A percentile compares a stretch with the other conserved stretches of the same genome.
These are phyloP conservation scores for Smittium culicis DNA, from an alignment of 371 early-diverging fungal species.

Conservation along the genomic window DNA sequence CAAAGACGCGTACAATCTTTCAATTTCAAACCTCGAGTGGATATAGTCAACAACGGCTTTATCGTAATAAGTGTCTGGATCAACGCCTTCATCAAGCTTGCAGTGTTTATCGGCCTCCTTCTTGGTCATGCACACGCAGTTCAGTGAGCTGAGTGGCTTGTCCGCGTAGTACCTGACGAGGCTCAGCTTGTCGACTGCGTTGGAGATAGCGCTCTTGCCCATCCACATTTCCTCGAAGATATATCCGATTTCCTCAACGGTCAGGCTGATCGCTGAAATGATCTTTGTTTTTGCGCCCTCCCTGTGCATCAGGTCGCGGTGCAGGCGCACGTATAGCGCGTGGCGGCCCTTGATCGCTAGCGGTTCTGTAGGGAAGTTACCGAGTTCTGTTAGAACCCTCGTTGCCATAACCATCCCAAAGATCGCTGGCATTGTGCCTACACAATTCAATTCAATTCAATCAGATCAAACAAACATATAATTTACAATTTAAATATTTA, in stretches of 20 bases:
- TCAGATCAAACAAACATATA: no score
- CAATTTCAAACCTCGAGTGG: slow-evolving; percentile 20
- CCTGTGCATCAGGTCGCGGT: slow-evolving; percentile 52
- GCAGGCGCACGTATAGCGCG: slow-evolving; percentile 51
- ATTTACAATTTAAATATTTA: no score
- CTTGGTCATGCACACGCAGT: slow-evolving; percentile 72
- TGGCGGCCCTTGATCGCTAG: slow-evolving; percentile 71
- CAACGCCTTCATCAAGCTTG: slow-evolving; percentile 26
- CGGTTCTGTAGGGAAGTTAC: no score
- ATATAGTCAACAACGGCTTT: slow-evolving; percentile 18
- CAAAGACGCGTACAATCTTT: no score
- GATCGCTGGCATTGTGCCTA: no score
- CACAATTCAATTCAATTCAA: no score
- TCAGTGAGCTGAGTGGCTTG: slow-evolving; percentile 48
- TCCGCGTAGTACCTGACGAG: slow-evolving; percentile 62
- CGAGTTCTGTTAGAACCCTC: no score
- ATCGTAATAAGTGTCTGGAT: slow-evolving; percentile 28
- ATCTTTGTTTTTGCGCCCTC: slow-evolving; percentile 35
- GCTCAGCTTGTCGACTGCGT: slow-evolving; percentile 53
- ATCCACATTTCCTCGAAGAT: slow-evolving; percentile 81
- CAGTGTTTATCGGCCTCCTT: slow-evolving; percentile 52
- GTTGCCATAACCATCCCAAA: no score
- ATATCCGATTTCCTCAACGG: slow-evolving; percentile 59
- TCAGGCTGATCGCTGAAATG: slow-evolving; percentile 36
- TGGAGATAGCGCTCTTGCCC: slow-evolving; percentile 62